phyloP scores from a whole-genome alignment of 1,284 basidiomycete genomes.

The Rhizoctonia solani region DNA sequence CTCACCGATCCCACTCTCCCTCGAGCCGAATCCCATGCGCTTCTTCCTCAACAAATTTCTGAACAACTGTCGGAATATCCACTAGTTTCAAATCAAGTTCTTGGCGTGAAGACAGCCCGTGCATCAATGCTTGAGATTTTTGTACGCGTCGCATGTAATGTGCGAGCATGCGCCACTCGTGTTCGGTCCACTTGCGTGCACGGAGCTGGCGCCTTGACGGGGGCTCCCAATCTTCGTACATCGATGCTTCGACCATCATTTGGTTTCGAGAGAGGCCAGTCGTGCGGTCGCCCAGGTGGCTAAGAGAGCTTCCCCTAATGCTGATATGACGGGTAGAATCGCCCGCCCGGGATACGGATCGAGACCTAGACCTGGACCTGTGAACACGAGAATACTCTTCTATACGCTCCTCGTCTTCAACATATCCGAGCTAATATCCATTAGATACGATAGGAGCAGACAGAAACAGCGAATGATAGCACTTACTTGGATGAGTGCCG shows the following conservation, averaged over 20 bases:
- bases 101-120: slow-evolving; percentile 13
- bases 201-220: slow-evolving; percentile 5
- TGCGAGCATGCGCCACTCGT: slow-evolving; percentile 29
- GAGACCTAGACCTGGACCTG: slow-evolving; percentile 10
- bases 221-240: slow-evolving; percentile 29
- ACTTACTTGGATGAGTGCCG: not conserved
- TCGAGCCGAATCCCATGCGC: slow-evolving; percentile 22
- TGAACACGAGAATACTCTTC: not conserved
- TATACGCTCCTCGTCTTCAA: not conserved
- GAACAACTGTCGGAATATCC: slow-evolving; percentile 11
- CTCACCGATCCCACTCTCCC: slow-evolving; percentile 15
- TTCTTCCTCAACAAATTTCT: slow-evolving; percentile 19
- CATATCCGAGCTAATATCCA: slow-evolving; percentile 9
- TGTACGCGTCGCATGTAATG: slow-evolving; percentile 19
- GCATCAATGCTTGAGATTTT: slow-evolving; percentile 16
- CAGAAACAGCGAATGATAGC: not conserved
- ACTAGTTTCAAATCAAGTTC: slow-evolving; percentile 12
- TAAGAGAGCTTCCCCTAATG: not conserved
- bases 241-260: slow-evolving; percentile 27
- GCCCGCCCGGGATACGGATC: not conserved
- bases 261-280: slow-evolving; percentile 12
- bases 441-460: not conserved
- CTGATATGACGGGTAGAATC: not conserved
- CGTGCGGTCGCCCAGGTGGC: slow-evolving; percentile 16
- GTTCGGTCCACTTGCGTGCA: slow-evolving; percentile 13